Conservation (phyloP, 148 eudicot genomes). For the Cornus kousa region DNA sequence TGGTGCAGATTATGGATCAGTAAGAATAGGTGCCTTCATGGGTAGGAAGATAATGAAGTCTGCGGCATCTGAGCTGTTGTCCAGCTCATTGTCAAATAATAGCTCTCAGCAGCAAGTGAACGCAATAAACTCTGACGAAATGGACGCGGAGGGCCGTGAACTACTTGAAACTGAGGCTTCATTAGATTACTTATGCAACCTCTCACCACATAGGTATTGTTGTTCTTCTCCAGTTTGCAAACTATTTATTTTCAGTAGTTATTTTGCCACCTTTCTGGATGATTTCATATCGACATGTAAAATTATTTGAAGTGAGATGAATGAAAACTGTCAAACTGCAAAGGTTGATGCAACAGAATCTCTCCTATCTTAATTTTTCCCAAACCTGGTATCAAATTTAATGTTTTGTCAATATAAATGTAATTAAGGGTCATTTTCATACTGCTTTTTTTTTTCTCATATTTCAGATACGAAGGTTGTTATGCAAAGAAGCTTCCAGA, state of each 20-base stretch:
- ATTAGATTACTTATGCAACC: constrained; percentile 80
- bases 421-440: no score
- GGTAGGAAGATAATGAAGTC: constrained; percentile 83
- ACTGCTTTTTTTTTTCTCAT: background rate
- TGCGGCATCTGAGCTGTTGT: constrained; percentile 52
- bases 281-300: no score
- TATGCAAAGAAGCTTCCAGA: constrained; percentile 46
- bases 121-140: constrained; percentile 40
- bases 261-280: no score
- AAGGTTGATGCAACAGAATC: no score
- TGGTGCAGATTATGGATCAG: constrained; percentile 99
- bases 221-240: no score
- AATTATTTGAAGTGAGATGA: no score
- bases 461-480: constrained; percentile 48
- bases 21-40: constrained; percentile 93
- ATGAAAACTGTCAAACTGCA: no score
- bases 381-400: no score
- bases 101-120: constrained; percentile 13
- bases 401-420: no score
- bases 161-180: constrained; percentile 72
- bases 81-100: constrained; percentile 38
- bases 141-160: constrained; percentile 56
- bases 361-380: no score
- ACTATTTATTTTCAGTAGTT: no score
- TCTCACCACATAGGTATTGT: constrained; percentile 81